Evolutionary conservation across 2,329 filamentous ascomycete species (phyloP).

Genomic region (Pyricularia pennisetigena): DNA sequence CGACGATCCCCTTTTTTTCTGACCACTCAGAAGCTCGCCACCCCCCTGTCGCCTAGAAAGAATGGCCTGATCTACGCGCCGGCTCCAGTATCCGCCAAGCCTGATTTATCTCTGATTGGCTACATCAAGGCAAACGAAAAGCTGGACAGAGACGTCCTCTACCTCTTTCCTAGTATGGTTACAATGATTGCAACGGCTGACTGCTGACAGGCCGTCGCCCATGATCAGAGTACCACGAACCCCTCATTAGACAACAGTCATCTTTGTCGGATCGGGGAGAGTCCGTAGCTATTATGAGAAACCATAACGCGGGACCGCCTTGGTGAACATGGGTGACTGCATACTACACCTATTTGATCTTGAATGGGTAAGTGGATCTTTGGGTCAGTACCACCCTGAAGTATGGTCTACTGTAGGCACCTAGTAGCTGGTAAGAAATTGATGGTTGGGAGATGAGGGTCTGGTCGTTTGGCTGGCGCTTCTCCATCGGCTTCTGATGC

Average conservation of each 20-base stretch:
- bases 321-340: neutral
- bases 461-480: neutral
- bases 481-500: neutral
- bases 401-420: neutral
- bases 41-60: neutral
- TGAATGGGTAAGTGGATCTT: neutral
- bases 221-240: neutral
- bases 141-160: neutral
- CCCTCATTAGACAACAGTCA: neutral
- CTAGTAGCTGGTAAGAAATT: neutral
- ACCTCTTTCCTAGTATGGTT: neutral
- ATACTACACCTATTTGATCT: neutral
- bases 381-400: neutral
- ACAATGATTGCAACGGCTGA: neutral
- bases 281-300: neutral
- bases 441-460: neutral
- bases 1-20: neutral
- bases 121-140: neutral
- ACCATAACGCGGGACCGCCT: neutral
- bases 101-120: neutral
- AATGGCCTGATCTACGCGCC: conserved; percentile 4
- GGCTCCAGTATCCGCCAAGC: conserved; percentile 1
- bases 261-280: neutral
- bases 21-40: neutral
- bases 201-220: neutral